Evolutionary conservation across 2,329 filamentous ascomycete genomes (phyloP).

Genomic region (Cytospora piceae): DNA sequence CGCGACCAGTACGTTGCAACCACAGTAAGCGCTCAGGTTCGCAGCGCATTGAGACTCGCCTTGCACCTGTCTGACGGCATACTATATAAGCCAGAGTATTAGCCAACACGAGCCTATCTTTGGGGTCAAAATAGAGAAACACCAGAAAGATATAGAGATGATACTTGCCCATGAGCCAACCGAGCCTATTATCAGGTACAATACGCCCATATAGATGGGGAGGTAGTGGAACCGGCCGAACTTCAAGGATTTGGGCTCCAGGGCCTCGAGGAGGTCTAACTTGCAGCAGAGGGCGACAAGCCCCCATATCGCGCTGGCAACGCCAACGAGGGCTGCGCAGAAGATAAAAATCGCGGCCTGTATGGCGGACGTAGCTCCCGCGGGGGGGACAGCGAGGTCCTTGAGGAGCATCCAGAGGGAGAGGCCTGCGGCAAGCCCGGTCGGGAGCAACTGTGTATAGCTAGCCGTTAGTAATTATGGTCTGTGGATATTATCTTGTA

Average conservation of each 20-base stretch:
- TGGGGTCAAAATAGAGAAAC: background rate
- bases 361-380: background rate
- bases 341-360: background rate
- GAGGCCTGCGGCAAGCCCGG: background rate
- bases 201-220: background rate
- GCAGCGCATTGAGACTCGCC: background rate
- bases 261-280: conserved; percentile 2
- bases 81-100: background rate
- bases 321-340: background rate
- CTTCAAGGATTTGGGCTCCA: background rate
- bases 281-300: background rate
- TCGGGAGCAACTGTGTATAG: background rate
- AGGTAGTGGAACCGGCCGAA: background rate
- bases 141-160: background rate
- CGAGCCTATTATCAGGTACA: background rate
- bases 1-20: background rate
- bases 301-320: background rate
- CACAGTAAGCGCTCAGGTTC: background rate
- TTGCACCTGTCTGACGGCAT: background rate
- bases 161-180: background rate
- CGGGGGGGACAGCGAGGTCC: background rate
- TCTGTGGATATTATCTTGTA: background rate
- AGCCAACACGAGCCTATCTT: background rate
- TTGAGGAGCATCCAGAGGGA: background rate
- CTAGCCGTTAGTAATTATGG: background rate